phyloP scores from a whole-genome alignment of 2,329 filamentous ascomycete species.

The Diaporthe humulicola region DNA sequence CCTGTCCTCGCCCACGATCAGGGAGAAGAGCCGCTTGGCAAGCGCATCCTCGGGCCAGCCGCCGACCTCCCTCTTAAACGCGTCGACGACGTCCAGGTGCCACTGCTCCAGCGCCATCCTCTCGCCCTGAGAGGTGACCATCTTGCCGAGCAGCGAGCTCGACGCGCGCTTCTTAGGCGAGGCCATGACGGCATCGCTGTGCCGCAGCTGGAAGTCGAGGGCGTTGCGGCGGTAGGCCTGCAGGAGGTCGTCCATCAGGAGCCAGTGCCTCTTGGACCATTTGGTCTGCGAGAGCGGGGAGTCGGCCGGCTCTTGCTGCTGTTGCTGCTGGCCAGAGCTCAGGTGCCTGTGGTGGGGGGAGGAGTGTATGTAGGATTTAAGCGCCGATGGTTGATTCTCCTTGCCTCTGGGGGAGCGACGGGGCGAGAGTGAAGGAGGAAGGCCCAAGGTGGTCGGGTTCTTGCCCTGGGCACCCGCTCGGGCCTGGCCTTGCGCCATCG shows the following conservation, averaged over 20 bases:
- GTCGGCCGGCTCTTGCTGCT: constrained; percentile 18
- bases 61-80: constrained; percentile 62
- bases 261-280: constrained; percentile 68
- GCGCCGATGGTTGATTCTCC: constrained; percentile 13
- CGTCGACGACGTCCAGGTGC: constrained; percentile 71
- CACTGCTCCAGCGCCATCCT: constrained; percentile 64
- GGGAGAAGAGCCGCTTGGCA: constrained; percentile 65
- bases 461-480: constrained; percentile 40
- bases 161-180: constrained; percentile 43
- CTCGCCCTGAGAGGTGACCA: constrained; percentile 60
- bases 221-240: constrained; percentile 60
- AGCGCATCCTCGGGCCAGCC: constrained; percentile 64
- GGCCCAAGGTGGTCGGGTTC: background rate
- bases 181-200: constrained; percentile 43
- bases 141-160: constrained; percentile 60
- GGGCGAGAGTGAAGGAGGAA: background rate
- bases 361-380: constrained; percentile 4
- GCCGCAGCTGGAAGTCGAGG: constrained; percentile 52
- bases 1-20: constrained; percentile 65
- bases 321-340: constrained; percentile 9
- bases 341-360: constrained; percentile 1
- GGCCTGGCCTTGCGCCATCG: constrained; percentile 56
- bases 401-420: constrained; percentile 12
- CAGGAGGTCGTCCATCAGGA: constrained; percentile 64
- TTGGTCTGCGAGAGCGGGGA: constrained; percentile 54